These are phyloP conservation scores for Naganishia onofrii DNA, from an alignment of 768 basidiomycete genomes.

Conservation along the genomic window DNA sequence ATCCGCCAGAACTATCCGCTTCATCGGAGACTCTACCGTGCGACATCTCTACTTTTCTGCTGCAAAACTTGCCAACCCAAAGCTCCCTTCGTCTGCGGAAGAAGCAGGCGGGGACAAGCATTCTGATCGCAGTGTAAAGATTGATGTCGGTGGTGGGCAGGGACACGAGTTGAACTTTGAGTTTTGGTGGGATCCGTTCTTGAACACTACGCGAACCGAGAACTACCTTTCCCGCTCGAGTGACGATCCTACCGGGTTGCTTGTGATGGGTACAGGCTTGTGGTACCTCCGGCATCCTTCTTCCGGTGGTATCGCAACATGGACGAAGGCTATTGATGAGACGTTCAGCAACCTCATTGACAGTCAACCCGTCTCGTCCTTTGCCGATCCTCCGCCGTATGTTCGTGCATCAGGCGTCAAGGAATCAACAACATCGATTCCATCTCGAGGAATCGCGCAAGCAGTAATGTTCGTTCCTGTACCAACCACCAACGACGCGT, in stretches of 20 bases:
- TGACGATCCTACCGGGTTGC: constrained; percentile 58
- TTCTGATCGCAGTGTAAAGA: constrained; percentile 54
- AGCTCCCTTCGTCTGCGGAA: constrained; percentile 32
- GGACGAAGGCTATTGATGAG: constrained; percentile 71
- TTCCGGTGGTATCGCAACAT: constrained; percentile 73
- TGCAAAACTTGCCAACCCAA: constrained; percentile 61
- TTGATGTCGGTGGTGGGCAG: constrained; percentile 27
- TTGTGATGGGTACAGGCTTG: constrained; percentile 79
- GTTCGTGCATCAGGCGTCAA: background rate
- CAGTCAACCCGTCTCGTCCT: constrained; percentile 37
- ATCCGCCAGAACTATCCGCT: constrained; percentile 63
- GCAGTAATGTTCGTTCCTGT: constrained; percentile 74
- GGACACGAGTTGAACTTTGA: constrained; percentile 39
- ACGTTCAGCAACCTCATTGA: constrained; percentile 58
- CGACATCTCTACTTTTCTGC: constrained; percentile 75
- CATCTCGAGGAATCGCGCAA: constrained; percentile 62
- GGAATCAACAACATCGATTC: background rate
- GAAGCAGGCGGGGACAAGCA: constrained; percentile 64
- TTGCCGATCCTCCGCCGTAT: constrained; percentile 17
- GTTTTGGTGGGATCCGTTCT: constrained; percentile 67
- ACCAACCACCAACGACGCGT: constrained; percentile 65
- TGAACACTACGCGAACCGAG: constrained; percentile 65
- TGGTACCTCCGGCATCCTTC: constrained; percentile 81
- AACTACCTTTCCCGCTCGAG: constrained; percentile 54
- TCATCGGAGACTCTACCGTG: constrained; percentile 81